Evolutionary conservation across 495 filamentous ascomycete species (phyloP).

Genomic region (Penicillium mononematosum): DNA sequence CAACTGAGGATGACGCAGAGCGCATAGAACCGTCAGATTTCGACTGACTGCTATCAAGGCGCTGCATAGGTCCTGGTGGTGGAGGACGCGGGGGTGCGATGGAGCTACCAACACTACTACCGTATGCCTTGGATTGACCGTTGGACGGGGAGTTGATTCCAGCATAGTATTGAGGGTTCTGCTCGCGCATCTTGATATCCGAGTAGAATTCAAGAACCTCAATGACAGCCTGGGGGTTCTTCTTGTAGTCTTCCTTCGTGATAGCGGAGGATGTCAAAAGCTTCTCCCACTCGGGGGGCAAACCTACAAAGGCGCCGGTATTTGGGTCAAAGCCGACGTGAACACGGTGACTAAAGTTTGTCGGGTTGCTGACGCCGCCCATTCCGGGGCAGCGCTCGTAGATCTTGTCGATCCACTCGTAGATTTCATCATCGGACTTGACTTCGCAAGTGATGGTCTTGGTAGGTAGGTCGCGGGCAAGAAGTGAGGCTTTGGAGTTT

Average conservation of each 20-base stretch:
- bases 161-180: constrained; percentile 76
- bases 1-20: constrained; percentile 37
- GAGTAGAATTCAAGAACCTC: constrained; percentile 98
- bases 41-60: constrained; percentile 44
- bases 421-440: constrained; percentile 91
- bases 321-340: constrained; percentile 96
- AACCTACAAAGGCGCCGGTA: constrained; percentile 86
- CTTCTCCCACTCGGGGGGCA: constrained; percentile 95
- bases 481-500: constrained; percentile 58
- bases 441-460: constrained; percentile 84
- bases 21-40: constrained; percentile 33
- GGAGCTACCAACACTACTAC: constrained; percentile 55
- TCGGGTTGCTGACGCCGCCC: constrained; percentile 97
- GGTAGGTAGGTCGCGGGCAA: constrained; percentile 68
- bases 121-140: constrained; percentile 45
- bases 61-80: constrained; percentile 53
- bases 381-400: constrained; percentile 94
- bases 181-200: constrained; percentile 82
- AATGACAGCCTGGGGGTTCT: constrained; percentile 96
- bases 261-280: constrained; percentile 92
- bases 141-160: constrained; percentile 56
- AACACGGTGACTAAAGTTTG: constrained; percentile 93
- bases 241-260: constrained; percentile 95
- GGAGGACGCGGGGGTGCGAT: constrained; percentile 77
- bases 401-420: constrained; percentile 97